Evolutionary conservation across 768 basidiomycete species (phyloP), one percentile per base, ranked within the genome.

Genomic region (Paxillus ammoniavirescens): DNA sequence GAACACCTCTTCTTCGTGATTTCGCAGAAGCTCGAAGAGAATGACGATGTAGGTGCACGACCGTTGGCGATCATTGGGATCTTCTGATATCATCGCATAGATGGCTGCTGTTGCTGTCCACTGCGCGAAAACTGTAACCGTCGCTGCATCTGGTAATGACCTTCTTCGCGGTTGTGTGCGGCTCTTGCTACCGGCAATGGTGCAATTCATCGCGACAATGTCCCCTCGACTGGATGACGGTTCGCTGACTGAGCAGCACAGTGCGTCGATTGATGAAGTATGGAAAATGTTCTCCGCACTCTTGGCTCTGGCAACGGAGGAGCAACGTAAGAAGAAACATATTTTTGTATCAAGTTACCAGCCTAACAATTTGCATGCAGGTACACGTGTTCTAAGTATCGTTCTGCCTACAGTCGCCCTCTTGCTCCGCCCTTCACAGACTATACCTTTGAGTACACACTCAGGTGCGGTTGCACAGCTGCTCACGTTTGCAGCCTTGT

Each of bases 1-100:
- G 95, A 96, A 62, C 91, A 93, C 59, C 80, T 83, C 12, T 95
- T 90, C 63, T 91, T 87, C 72, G 69, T 92, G 54, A 87, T 98
- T 40, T 82, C 86, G 2, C 90, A 95, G 57, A 91, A 89, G 56
- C 74, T 96, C 5, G 68, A 83, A 15, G 89, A 87, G 36, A 73
- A 71, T 0, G 75, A 82, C 60, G 90, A 93, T 61, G 92, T 91
- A 60, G 58, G 61, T 18, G 43, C 23, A 73, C 61, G 23, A 15
- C 42, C 8, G 8, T n/a, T 28, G n/a, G n/a, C 15, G 7, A 42
- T 59, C 35, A 10, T 38, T 26, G 21, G 42, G 18, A 41, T 36
- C 26, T 2, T 33, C 40, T 61, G 28, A 58, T 53, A 55, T 36
- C 41, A 18, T 41, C 28, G 28, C 53, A 31, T 37, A 97, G 91